These are phyloP conservation scores for Lipomyces sp. DNA, from an alignment of 805 yeast genomes.

Conservation along the genomic window DNA sequence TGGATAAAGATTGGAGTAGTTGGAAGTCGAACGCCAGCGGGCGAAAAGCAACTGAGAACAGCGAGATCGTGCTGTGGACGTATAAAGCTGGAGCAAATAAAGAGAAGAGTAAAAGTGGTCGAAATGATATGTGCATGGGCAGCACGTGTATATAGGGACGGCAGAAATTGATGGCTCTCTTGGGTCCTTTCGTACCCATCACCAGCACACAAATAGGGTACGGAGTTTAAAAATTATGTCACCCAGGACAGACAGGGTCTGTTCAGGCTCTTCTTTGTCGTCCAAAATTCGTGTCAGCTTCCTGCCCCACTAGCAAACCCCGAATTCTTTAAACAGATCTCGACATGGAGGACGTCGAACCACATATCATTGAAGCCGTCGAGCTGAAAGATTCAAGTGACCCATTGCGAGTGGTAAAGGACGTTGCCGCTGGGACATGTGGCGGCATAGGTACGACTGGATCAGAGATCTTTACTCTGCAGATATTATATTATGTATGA, in stretches of 20 bases:
- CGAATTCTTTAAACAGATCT: background rate
- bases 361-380: conserved; percentile 36
- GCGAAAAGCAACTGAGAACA: no score
- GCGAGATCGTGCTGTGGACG: no score
- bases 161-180: no score
- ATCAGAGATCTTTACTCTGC: background rate
- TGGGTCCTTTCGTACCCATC: no score
- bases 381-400: conserved; percentile 24
- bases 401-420: conserved; percentile 61
- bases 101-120: no score
- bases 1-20: no score
- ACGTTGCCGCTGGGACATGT: conserved; percentile 85
- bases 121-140: no score
- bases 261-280: background rate
- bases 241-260: background rate
- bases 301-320: background rate
- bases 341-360: conserved; percentile 34
- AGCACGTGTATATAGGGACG: no score
- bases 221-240: no score
- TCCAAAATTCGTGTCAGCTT: background rate
- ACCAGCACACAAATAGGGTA: no score
- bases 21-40: no score
- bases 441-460: conserved; percentile 70
- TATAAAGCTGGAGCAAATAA: no score
- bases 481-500: background rate